Percentiles rank a stretch among this genome's conserved stretches.
phyloP scores from a whole-genome alignment of 1,139 yeast genomes.

The Yamadazyma pseudoaaseri region DNA sequence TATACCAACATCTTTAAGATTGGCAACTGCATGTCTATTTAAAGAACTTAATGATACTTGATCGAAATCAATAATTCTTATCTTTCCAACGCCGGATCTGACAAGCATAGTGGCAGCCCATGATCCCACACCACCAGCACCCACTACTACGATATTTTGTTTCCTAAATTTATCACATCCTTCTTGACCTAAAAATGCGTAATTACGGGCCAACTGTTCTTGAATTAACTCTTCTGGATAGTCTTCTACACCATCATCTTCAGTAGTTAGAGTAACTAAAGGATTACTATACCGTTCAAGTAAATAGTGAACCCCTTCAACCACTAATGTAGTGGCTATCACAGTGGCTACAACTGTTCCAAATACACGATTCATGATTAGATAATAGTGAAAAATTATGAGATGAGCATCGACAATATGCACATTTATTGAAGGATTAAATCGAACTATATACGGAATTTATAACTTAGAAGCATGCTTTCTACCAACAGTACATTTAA shows the following conservation, averaged over 20 bases:
- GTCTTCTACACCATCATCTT: conserved; percentile 7
- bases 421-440: not conserved
- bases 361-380: conserved; percentile 17
- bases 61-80: conserved; percentile 88
- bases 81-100: conserved; percentile 79
- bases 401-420: conserved; percentile 3
- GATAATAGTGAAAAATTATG: not conserved
- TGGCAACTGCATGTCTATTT: conserved; percentile 93
- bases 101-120: conserved; percentile 94
- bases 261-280: conserved; percentile 3
- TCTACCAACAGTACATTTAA: conserved; percentile 82
- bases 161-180: conserved; percentile 76
- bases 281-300: conserved; percentile 14
- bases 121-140: conserved; percentile 97
- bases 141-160: conserved; percentile 85
- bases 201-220: conserved; percentile 91
- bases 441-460: not conserved
- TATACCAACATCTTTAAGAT: conserved; percentile 82
- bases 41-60: conserved; percentile 90
- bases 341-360: conserved; percentile 36
- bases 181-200: conserved; percentile 83
- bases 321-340: conserved; percentile 36
- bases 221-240: conserved; percentile 75
- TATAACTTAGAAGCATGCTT: conserved; percentile 38
- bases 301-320: conserved; percentile 40